Conservation (phyloP, 768 basidiomycete species). For the Postia placenta region DNA sequence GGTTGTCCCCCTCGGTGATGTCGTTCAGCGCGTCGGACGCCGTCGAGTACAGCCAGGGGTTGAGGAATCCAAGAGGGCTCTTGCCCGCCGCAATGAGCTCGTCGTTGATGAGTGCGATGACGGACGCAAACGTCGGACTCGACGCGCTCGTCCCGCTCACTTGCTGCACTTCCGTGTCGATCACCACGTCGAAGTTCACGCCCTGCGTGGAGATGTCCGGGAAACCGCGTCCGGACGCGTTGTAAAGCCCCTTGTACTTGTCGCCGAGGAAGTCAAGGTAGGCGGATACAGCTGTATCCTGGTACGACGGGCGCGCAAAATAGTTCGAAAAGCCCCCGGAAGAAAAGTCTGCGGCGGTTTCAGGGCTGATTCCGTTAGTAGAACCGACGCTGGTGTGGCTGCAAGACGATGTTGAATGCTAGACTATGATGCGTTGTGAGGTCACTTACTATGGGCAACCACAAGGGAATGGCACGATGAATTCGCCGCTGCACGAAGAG, state of each 20-base stretch:
- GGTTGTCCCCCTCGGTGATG: constrained; percentile 27
- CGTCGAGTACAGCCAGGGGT: constrained; percentile 28
- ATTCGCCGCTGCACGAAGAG: constrained; percentile 21
- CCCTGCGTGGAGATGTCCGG: constrained; percentile 42
- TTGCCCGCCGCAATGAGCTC: constrained; percentile 23
- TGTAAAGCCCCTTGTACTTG: constrained; percentile 26
- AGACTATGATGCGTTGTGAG: not conserved
- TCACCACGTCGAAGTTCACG: constrained; percentile 25
- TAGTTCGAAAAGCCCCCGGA: constrained; percentile 31
- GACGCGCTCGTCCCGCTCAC: constrained; percentile 29
- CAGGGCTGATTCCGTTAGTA: constrained; percentile 23
- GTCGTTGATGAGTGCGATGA: constrained; percentile 30
- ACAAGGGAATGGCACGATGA: constrained; percentile 30
- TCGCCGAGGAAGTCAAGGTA: constrained; percentile 30
- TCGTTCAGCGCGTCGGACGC: constrained; percentile 25
- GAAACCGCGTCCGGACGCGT: constrained; percentile 34
- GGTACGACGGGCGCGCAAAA: constrained; percentile 30
- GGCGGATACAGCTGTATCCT: constrained; percentile 28
- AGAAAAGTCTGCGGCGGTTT: constrained; percentile 27
- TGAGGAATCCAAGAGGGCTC: constrained; percentile 28
- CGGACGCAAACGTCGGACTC: constrained; percentile 27
- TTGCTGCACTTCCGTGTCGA: constrained; percentile 9
- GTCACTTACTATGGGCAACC: constrained; percentile 28
- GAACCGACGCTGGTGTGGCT: constrained; percentile 32
- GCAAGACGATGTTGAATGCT: not conserved